These are phyloP conservation scores for Cryptococcus sp. DNA, from an alignment of 1,284 basidiomycete genomes.

Conservation along the genomic window DNA sequence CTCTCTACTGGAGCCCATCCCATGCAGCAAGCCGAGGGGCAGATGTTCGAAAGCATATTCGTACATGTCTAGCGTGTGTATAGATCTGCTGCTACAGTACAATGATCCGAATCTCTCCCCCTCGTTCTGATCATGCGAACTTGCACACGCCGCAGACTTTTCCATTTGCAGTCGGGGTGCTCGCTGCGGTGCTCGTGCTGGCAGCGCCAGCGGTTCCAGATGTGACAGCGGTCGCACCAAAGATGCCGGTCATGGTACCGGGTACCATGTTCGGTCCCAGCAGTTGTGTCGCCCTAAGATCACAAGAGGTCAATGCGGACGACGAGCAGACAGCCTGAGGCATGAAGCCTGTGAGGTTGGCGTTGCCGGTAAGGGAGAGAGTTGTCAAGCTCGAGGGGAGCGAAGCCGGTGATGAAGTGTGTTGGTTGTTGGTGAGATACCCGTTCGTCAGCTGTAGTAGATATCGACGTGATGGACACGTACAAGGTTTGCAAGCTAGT, in stretches of 20 bases:
- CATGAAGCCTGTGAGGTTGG: constrained; percentile 28
- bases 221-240: background rate
- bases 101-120: too few species aligned
- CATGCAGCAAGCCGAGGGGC: too few species aligned
- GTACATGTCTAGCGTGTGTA: too few species aligned
- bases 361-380: constrained; percentile 37
- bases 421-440: constrained; percentile 36
- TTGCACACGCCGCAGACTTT: constrained; percentile 9
- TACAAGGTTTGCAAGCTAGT: constrained; percentile 28
- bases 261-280: constrained; percentile 5
- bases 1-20: too few species aligned
- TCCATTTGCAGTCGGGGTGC: background rate
- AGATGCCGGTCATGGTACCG: background rate
- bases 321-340: constrained; percentile 26
- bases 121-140: constrained; percentile 3
- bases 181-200: background rate
- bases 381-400: constrained; percentile 30
- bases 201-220: background rate
- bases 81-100: too few species aligned
- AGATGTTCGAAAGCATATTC: too few species aligned
- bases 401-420: constrained; percentile 25
- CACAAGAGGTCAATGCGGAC: constrained; percentile 28
- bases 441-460: constrained; percentile 8
- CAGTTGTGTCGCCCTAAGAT: constrained; percentile 31
- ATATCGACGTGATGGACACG: constrained; percentile 5